Evolutionary conservation across 1,139 yeast genomes (phyloP).

Genomic region (Kluyveromyces sp.): DNA sequence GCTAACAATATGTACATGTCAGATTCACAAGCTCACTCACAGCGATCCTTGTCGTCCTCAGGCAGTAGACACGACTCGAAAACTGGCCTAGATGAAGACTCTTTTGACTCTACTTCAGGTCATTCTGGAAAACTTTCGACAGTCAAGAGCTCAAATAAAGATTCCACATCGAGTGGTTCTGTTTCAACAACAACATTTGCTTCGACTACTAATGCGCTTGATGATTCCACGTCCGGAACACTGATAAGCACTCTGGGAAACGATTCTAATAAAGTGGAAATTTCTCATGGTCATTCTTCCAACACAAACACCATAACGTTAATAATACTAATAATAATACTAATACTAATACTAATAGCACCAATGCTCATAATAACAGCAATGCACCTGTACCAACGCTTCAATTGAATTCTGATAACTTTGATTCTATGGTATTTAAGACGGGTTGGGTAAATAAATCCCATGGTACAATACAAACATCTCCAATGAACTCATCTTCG

Average conservation of each 20-base stretch:
- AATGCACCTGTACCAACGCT: conserved; percentile 1
- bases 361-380: neutral
- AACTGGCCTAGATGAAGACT: conserved; percentile 2
- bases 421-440: conserved; percentile 35
- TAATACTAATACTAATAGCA: neutral
- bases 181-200: neutral
- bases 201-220: neutral
- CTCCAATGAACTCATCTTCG: conserved; percentile 26
- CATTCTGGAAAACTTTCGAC: neutral
- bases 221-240: too few relatives aligned
- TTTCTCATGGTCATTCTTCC: too few relatives aligned
- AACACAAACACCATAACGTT: neutral
- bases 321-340: neutral
- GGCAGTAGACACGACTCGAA: conserved; percentile 3
- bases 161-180: conserved; percentile 4
- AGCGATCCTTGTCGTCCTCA: conserved; percentile 3
- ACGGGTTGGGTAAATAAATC: conserved; percentile 42
- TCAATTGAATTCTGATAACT: conserved; percentile 26
- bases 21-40: conserved; percentile 1
- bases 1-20: conserved; percentile 7
- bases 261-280: too few relatives aligned
- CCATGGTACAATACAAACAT: conserved; percentile 35
- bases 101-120: neutral
- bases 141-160: conserved; percentile 5
- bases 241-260: too few relatives aligned